Evolutionary conservation across 495 filamentous ascomycete genomes (phyloP), one percentile per base, ranked within the genome.

Genomic region (Penicillium taxi): DNA sequence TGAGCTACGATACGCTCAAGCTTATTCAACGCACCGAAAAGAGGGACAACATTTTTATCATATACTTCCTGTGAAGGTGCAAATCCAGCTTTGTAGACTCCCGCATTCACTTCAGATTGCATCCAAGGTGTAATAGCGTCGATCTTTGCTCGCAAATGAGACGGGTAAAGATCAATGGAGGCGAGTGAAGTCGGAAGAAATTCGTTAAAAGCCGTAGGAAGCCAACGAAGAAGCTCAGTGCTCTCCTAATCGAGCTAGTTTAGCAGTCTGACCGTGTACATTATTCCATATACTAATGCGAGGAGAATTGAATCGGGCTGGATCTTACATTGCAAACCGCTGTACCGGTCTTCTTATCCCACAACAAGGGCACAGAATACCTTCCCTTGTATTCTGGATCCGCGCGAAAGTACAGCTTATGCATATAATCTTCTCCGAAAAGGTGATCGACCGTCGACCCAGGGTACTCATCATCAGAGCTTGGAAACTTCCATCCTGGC

Each of bases 11-110:
- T 53, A n/a, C 52, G 41, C 40, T 77, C 73, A 18, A 76, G 56
- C 21, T 59, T 63, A 42, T 76, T 72, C n/a, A 78, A 53, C 1
- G 71, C 61, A 6, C 51, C 61, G 41, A 76, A 76, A 25, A 75
- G 61, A 3, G 58, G 50, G 1, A 65, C 39, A 1, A 67, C 53
- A 32, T 60, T 59, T 27, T 56, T 50, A 26, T 72, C 61, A 41
- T 78, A 75, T 3, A 37, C 53, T 31, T 63, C 63, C 43, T 76
- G 71, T 4, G 56, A 53, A 0, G 51, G 35, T 0, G 72, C 71
- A 42, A 75, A 75, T 23, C 73, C 73, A 4, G 69, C 68, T 48
- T 67, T 74, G 58, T 77, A 77, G 6, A 77, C 73, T 7, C 71
- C 72, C 0, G 32, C 40, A 35, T 74, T 75, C 23, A 76, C 50